phyloP scores from a whole-genome alignment of 2,329 filamentous ascomycete species.

The Microcyclospora pomicola region DNA sequence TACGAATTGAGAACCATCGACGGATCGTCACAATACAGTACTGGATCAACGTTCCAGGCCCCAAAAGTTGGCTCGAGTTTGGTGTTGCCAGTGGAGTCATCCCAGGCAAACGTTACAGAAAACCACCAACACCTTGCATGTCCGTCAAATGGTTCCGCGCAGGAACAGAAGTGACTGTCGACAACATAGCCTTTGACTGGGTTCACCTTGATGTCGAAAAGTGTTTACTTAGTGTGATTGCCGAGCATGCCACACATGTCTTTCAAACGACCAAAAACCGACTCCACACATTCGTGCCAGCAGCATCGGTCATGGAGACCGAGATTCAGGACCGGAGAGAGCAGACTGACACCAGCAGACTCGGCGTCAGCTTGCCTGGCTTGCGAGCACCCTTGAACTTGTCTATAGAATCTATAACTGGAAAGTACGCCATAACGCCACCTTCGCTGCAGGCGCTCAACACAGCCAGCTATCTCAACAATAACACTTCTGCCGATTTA shows the following conservation, averaged over 20 bases:
- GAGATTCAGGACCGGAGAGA: constrained; percentile 34
- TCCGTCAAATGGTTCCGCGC: constrained; percentile 72
- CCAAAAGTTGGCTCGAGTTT: constrained; percentile 84
- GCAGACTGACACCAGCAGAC: constrained; percentile 24
- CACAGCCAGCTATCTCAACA: constrained; percentile 53
- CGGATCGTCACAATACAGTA: constrained; percentile 80
- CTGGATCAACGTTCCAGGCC: constrained; percentile 57
- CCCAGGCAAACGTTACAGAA: constrained; percentile 14
- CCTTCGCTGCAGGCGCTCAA: constrained; percentile 25
- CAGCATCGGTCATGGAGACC: constrained; percentile 46
- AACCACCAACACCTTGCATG: constrained; percentile 27
- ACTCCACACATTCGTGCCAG: constrained; percentile 30
- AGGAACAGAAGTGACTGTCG: constrained; percentile 56
- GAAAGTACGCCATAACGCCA: constrained; percentile 58
- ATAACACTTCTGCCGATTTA: constrained; percentile 44
- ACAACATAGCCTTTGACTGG: constrained; percentile 52
- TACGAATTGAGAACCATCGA: constrained; percentile 67
- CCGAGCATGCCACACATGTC: constrained; percentile 45
- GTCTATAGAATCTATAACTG: constrained; percentile 63
- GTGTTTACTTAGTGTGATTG: constrained; percentile 61
- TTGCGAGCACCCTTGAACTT: constrained; percentile 43
- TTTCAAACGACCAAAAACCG: constrained; percentile 12
- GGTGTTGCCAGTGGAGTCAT: constrained; percentile 55
- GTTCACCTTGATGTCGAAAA: constrained; percentile 57
- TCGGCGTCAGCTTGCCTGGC: constrained; percentile 58